phyloP scores from a whole-genome alignment of 2,329 filamentous ascomycete genomes.

The Penicillium rolfsii region DNA sequence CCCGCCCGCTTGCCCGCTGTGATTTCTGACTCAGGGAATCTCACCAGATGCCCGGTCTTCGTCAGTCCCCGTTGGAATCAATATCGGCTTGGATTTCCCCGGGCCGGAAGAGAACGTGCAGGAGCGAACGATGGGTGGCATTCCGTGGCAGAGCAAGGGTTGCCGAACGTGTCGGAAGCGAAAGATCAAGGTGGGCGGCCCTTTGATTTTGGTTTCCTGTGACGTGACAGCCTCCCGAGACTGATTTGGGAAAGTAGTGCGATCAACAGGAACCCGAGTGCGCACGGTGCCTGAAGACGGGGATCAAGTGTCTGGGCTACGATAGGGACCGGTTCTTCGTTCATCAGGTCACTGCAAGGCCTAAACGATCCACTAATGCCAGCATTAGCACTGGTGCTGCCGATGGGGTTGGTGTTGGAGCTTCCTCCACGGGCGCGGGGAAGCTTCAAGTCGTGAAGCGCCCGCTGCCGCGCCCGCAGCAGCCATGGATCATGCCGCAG shows the following conservation, averaged over 20 bases:
- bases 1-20: neutral
- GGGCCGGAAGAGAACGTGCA: neutral
- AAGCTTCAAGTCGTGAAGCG: neutral
- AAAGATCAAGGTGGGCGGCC: slow-evolving; percentile 9
- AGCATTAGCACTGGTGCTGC: neutral
- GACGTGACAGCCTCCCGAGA: neutral
- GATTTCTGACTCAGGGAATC: neutral
- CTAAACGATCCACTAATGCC: neutral
- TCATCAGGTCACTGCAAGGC: neutral
- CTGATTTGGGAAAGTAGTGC: slow-evolving; percentile 8
- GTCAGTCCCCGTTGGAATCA: neutral
- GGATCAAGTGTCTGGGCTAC: slow-evolving; percentile 7
- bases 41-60: neutral
- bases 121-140: slow-evolving; percentile 10
- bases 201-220: neutral
- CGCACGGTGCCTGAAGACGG: slow-evolving; percentile 9
- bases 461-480: neutral
- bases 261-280: slow-evolving; percentile 12
- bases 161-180: slow-evolving; percentile 11
- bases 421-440: neutral
- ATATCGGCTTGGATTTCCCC: neutral
- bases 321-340: slow-evolving; percentile 9
- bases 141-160: slow-evolving; percentile 9
- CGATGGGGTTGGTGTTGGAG: neutral
- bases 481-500: neutral